Percentiles rank a stretch among this genome's conserved stretches.
Evolutionary conservation across 2,329 filamentous ascomycete genomes (phyloP).

Genomic region (Pseudohalonectria lignicola): DNA sequence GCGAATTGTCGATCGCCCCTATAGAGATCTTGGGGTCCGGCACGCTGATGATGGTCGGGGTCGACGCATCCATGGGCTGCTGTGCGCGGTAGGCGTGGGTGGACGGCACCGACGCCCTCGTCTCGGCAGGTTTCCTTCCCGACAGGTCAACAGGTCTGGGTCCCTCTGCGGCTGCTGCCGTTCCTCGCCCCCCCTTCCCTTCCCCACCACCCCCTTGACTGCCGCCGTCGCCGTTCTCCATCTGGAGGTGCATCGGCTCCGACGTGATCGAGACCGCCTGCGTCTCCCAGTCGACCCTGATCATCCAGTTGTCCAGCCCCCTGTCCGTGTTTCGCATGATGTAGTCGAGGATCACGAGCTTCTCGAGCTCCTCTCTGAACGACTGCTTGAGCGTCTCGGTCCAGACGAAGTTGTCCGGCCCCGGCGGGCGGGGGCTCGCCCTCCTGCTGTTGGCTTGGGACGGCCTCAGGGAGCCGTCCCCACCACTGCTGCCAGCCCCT

Average conservation of each 20-base stretch:
- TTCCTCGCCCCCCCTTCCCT: too few species aligned
- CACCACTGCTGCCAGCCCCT: slow-evolving; percentile 5
- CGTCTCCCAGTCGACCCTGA: slow-evolving; percentile 80
- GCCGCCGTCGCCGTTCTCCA: slow-evolving; percentile 38
- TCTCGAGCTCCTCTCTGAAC: slow-evolving; percentile 91
- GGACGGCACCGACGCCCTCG: slow-evolving; percentile 31
- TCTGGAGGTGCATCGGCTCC: slow-evolving; percentile 62
- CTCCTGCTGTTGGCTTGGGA: too few species aligned
- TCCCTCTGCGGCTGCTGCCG: slow-evolving; percentile 34
- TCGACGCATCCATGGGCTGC: slow-evolving; percentile 74
- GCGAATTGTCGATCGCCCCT: slow-evolving; percentile 92
- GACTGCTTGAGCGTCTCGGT: slow-evolving; percentile 80
- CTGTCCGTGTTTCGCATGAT: slow-evolving; percentile 98
- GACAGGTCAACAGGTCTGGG: slow-evolving; percentile 49
- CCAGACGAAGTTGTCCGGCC: slow-evolving; percentile 63
- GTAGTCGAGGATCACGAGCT: slow-evolving; percentile 93
- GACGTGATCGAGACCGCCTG: slow-evolving; percentile 78
- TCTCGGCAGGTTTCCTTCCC: slow-evolving; percentile 27
- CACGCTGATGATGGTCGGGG: slow-evolving; percentile 30
- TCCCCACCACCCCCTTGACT: too few species aligned
- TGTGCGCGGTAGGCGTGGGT: slow-evolving; percentile 61
- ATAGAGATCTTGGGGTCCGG: slow-evolving; percentile 55
- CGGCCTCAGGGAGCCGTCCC: too few species aligned
- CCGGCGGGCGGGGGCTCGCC: slow-evolving; percentile 23
- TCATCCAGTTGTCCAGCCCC: slow-evolving; percentile 98